A percentile compares a stretch with the other conserved stretches of the same genome.
phyloP scores from a whole-genome alignment of 225 moss, liverwort and hornwort genomes.

The Antitrichia curtipendula region DNA sequence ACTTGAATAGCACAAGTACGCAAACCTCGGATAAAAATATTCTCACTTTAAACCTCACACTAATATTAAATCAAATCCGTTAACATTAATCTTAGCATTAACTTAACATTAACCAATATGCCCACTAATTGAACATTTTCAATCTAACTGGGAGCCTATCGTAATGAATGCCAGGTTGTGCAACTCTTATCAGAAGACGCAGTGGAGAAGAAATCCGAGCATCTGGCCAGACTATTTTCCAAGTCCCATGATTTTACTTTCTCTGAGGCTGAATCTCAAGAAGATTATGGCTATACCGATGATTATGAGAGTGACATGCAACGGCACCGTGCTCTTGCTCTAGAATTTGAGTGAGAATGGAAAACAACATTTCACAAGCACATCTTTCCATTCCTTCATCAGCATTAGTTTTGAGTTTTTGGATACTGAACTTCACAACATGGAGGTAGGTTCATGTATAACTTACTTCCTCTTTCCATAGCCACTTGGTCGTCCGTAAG shows the following conservation, averaged over 20 bases:
- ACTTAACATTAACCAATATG: neutral
- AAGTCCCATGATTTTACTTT: constrained; percentile 32
- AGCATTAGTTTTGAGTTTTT: neutral
- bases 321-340: constrained; percentile 49
- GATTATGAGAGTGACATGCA: constrained; percentile 58
- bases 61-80: neutral
- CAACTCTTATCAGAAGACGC: constrained; percentile 31
- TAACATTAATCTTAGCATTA: neutral
- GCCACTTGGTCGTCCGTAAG: neutral
- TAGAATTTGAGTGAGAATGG: constrained; percentile 27
- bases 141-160: neutral
- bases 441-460: neutral
- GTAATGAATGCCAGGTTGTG: constrained; percentile 21
- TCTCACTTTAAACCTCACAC: too few relatives aligned
- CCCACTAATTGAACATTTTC: neutral
- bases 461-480: neutral
- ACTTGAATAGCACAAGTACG: neutral
- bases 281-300: constrained; percentile 39
- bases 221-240: constrained; percentile 26
- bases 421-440: neutral
- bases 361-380: neutral
- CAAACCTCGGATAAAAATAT: neutral
- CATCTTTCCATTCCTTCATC: neutral
- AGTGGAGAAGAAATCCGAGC: constrained; percentile 33
- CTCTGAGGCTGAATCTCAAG: constrained; percentile 28